Evolutionary conservation across 805 yeast genomes (phyloP).

Genomic region (Pichia insulana): DNA sequence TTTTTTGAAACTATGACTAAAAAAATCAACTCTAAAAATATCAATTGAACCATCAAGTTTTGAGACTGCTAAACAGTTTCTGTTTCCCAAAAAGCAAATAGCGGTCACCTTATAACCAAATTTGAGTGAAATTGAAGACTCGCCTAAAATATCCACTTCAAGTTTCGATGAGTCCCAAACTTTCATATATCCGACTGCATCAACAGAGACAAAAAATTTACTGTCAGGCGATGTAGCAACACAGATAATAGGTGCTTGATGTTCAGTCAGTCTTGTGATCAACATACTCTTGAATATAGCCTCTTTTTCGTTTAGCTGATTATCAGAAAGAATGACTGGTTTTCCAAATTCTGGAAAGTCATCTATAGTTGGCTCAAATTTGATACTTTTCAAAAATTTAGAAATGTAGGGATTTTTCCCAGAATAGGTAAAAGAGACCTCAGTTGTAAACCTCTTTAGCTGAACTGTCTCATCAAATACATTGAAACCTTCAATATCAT

Average conservation of each 20-base stretch:
- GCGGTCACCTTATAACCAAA: conserved; percentile 42
- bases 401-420: conserved; percentile 61
- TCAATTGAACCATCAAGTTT: conserved; percentile 39
- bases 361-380: conserved; percentile 47
- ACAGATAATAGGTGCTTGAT: conserved; percentile 46
- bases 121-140: conserved; percentile 38
- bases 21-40: conserved; percentile 32
- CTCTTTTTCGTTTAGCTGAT: not conserved
- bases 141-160: conserved; percentile 50
- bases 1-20: conserved; percentile 12
- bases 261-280: conserved; percentile 60
- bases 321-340: conserved; percentile 6
- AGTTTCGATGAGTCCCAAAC: conserved; percentile 71
- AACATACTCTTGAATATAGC: conserved; percentile 18
- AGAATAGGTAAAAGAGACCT: conserved; percentile 44
- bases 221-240: conserved; percentile 53
- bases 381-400: conserved; percentile 43
- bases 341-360: conserved; percentile 67
- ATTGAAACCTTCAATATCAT: conserved; percentile 15
- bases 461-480: conserved; percentile 21
- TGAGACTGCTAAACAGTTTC: conserved; percentile 52
- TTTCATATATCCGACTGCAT: conserved; percentile 61
- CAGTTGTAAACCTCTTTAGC: conserved; percentile 20
- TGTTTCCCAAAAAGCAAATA: conserved; percentile 41
- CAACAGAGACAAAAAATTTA: conserved; percentile 66